Base-by-base conservation (phyloP, 2,329 filamentous ascomycete genomes). In the Rutstroemia sp. region DNA sequence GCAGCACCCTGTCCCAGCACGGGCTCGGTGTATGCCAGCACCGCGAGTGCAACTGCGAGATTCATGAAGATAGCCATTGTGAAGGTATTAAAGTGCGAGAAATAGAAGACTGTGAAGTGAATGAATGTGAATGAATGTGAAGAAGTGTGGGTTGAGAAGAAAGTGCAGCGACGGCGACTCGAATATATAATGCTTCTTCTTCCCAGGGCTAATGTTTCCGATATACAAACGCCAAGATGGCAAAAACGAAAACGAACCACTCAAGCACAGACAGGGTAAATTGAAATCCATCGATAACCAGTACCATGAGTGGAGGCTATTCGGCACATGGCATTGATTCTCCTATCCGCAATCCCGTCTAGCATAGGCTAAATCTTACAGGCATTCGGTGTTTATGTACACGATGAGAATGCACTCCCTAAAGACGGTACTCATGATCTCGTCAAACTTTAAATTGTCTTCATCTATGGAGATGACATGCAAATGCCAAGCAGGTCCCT, bases 31-130 rank as follows among this genome's bases (percentile, higher is more conserved):
- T 61, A 58, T 25, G 47, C 55, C n/a, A 67, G 48, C 2, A 62
- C 36, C 6, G 54, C 60, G 27, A 56, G 57, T 3, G 64, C 46
- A 52, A 60, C 58, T 19, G 59, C 61, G 30, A 67, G 27, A 30
- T 49, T 62, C 23, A 51, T 54, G 45, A 62, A 56, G 12, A 56
- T 56, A 47, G 62, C 49, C 63, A 65, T 64, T 8, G 49, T 63
- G 44, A 36, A 27, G n/a, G n/a, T 40, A 17, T 2, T 39, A 16
- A 9, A 8, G 4, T 27, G 23, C 14, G 39, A 19, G 17, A 23
- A 14, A 2, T 21, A 23, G 23, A 49, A 19, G 17, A 23, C 7
- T 27, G 7, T 27, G 7, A 40, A 54, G 7, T 27, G 7, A 40
- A 54, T 17, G 30, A 47, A 23, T 53, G 30, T 34, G 17, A 12